Evolutionary conservation across 2,329 filamentous ascomycete genomes (phyloP).

Genomic region (Aciculosporium take): DNA sequence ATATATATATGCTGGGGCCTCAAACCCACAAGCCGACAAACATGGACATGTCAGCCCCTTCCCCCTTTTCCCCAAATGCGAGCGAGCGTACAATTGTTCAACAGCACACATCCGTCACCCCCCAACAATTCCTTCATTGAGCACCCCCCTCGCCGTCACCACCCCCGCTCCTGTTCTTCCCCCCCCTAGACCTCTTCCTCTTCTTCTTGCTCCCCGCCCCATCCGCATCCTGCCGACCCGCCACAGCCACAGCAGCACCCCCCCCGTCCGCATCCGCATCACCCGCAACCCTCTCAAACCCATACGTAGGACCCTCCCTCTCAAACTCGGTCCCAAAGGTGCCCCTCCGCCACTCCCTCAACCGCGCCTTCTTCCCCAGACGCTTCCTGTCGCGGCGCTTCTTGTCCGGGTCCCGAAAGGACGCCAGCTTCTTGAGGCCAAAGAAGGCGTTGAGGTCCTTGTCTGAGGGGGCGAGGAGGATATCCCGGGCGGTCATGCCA

Average conservation of each 20-base stretch:
- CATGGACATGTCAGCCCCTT: background rate
- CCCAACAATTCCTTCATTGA: background rate
- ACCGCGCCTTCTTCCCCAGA: constrained; percentile 80
- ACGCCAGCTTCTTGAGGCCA: constrained; percentile 85
- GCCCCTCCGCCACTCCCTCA: constrained; percentile 70
- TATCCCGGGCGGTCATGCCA: constrained; percentile 79
- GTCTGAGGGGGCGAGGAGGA: constrained; percentile 77
- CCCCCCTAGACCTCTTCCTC: constrained; percentile 36
- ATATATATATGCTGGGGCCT: background rate
- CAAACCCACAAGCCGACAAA: background rate
- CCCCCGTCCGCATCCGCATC: constrained; percentile 13
- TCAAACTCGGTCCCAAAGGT: constrained; percentile 47
- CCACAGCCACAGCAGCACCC: too few species aligned
- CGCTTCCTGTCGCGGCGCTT: constrained; percentile 80
- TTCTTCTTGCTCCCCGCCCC: constrained; percentile 29
- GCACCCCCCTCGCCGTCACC: background rate
- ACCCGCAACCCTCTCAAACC: constrained; percentile 35
- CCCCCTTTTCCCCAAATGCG: too few species aligned
- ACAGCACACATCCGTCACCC: too few species aligned
- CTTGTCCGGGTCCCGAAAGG: constrained; percentile 77
- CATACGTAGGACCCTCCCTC: constrained; percentile 40
- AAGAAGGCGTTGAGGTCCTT: constrained; percentile 76
- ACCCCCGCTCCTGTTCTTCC: constrained; percentile 14
- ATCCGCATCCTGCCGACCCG: constrained; percentile 11
- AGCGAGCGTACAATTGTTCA: too few species aligned